Percentiles rank a stretch among this genome's conserved stretches.
phyloP scores from a whole-genome alignment of 2,329 filamentous ascomycete species.

The Aspergillus eucalypticola region DNA sequence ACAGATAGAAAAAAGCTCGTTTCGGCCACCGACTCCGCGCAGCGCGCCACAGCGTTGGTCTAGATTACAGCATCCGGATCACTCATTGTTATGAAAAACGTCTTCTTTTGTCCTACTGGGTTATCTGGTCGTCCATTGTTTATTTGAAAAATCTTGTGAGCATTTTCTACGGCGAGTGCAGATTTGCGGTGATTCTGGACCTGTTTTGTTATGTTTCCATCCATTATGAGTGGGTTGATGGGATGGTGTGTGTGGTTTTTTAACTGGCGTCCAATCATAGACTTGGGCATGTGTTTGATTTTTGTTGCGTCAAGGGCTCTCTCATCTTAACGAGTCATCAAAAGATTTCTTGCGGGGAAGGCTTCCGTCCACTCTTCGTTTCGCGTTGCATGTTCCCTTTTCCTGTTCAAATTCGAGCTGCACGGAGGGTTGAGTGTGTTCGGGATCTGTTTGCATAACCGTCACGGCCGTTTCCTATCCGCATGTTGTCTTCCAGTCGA shows the following conservation, averaged over 20 bases:
- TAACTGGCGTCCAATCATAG: constrained; percentile 46
- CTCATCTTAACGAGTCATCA: constrained; percentile 25
- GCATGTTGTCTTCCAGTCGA: constrained; percentile 20
- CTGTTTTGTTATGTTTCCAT: constrained; percentile 28
- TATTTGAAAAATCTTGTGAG: constrained; percentile 24
- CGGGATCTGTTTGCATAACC: constrained; percentile 21
- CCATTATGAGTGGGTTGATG: constrained; percentile 37
- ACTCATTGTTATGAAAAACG: constrained; percentile 21
- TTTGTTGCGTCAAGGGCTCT: constrained; percentile 21
- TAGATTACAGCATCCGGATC: constrained; percentile 8
- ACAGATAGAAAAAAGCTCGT: constrained; percentile 5
- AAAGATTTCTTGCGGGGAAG: constrained; percentile 28
- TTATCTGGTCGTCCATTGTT: constrained; percentile 16
- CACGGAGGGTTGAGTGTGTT: constrained; percentile 14
- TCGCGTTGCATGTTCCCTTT: constrained; percentile 18
- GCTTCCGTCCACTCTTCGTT: constrained; percentile 23
- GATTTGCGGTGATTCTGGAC: constrained; percentile 31
- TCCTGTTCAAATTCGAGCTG: constrained; percentile 15
- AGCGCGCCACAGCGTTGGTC: constrained; percentile 8
- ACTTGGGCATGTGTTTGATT: constrained; percentile 41
- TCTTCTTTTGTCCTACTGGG: constrained; percentile 16
- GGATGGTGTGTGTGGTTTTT: constrained; percentile 39
- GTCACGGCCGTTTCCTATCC: constrained; percentile 20
- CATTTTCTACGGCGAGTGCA: constrained; percentile 34
- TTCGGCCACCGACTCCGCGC: constrained; percentile 6